Base-by-base conservation (phyloP, 1,139 yeast genomes). In the Yamadazyma jaroonii region DNA sequence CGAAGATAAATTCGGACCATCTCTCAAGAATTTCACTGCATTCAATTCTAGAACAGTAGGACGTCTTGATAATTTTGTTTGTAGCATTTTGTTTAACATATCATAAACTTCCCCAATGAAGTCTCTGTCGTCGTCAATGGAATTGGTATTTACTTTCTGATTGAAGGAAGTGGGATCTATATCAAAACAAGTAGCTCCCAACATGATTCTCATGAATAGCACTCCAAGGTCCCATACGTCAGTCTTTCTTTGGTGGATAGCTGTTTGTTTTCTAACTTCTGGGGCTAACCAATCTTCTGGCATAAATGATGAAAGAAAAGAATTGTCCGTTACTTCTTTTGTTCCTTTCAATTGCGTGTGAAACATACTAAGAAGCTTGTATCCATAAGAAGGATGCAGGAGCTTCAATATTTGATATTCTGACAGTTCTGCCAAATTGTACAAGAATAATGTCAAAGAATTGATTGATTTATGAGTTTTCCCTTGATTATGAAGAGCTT, bases 161-260 rank as follows among this genome's bases (percentile, higher is more conserved):
- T 81, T 52, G 47, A 86, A 85, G 8, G 78, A 84, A 7, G 62
- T 63, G 0, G 97, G 96, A 9, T 73, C 74, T 10, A 72, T 61
- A 1, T 74, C 63, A 0, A 82, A 42, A 3, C 56, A 44, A 34
- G 59, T 52, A 34, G 52, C 54, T 7, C 95, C 95, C 31, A 81
- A 65, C 55, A 89, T 77, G 52, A 88, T 72, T 44, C 86, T 79
- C 21, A 86, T 64, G 49, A 92, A 82, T 4, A 86, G 60, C 0
- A 86, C 87, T 3, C 97, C 98, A 35, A 90, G 64, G 50, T 86
- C 85, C 96, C 97, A 92, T 5, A 94, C 83, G 61, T 94, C 98
- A 0, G 96, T 81, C 54, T 88, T 87, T 31, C 87, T 68, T 40
- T 83, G 85, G 9, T 84, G 82, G 12, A 59, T 48, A 28, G 57